Conservation (phyloP, 2,329 filamentous ascomycete genomes). For the Ceratocystis cubensis region DNA sequence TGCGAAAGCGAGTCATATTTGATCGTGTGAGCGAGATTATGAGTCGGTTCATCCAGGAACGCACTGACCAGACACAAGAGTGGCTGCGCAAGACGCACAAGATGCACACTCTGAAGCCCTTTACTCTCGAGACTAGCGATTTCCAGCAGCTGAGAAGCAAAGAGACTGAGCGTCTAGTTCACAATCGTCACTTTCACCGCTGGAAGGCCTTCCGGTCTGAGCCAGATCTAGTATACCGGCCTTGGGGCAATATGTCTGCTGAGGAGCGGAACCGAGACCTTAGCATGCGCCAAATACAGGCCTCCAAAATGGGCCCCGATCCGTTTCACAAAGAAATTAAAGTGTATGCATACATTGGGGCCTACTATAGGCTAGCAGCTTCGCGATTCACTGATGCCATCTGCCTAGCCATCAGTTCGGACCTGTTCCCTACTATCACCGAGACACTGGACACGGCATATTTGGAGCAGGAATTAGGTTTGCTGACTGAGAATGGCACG, state of each 20-base stretch:
- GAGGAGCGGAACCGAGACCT: constrained; percentile 37
- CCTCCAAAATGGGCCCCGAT: constrained; percentile 42
- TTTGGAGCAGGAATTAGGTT: constrained; percentile 34
- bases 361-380: constrained; percentile 57
- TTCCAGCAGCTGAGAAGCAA: constrained; percentile 35
- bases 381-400: constrained; percentile 49
- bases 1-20: constrained; percentile 40
- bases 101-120: constrained; percentile 43
- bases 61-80: constrained; percentile 28
- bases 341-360: constrained; percentile 50
- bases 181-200: constrained; percentile 39
- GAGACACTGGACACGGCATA: constrained; percentile 25
- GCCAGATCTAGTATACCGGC: constrained; percentile 24
- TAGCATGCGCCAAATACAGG: constrained; percentile 32
- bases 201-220: constrained; percentile 32
- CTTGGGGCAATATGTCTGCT: constrained; percentile 36
- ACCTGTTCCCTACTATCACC: constrained; percentile 36
- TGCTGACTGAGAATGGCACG: constrained; percentile 24
- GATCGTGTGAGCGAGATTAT: constrained; percentile 35
- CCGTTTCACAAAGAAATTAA: constrained; percentile 47
- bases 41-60: constrained; percentile 33
- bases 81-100: constrained; percentile 36
- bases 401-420: constrained; percentile 36
- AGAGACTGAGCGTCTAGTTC: constrained; percentile 36
- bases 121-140: constrained; percentile 43